A percentile compares a stretch with the other conserved stretches of the same genome.
phyloP scores from a whole-genome alignment of 345 rosid genomes.

The Eucalyptus regnans region DNA sequence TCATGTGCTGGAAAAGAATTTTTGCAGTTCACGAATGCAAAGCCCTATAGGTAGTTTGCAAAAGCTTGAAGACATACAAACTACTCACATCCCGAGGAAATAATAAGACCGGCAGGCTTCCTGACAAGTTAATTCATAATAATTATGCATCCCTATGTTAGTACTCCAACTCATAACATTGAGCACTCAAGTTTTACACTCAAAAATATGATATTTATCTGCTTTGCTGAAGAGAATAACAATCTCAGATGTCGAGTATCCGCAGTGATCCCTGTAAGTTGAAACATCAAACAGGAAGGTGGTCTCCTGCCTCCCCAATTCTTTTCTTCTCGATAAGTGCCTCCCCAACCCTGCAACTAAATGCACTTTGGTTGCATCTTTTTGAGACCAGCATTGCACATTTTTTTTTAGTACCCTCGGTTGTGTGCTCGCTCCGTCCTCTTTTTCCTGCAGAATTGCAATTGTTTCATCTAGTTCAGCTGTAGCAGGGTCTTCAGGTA shows the following conservation, averaged over 20 bases:
- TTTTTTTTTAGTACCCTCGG: too few species aligned
- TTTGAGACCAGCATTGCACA: neutral
- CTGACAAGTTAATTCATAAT: neutral
- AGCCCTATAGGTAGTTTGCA: neutral
- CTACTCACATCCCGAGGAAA: neutral
- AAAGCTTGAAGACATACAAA: neutral
- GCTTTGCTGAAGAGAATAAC: neutral
- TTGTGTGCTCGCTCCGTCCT: too few species aligned
- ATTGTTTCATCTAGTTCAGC: too few species aligned
- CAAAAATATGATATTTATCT: neutral
- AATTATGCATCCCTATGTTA: neutral
- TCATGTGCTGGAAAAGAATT: neutral
- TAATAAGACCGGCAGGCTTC: neutral
- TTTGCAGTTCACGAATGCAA: neutral
- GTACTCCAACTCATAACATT: neutral
- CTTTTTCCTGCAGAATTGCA: too few species aligned
- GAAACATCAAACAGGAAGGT: neutral
- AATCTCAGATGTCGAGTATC: neutral
- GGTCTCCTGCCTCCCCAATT: neutral
- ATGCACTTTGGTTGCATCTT: neutral
- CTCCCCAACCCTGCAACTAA: neutral
- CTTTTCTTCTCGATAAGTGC: neutral
- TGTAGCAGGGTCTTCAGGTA: neutral
- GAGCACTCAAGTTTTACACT: neutral
- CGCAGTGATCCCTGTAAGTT: neutral